These are phyloP conservation scores for Globisporangium perplexum DNA, from an alignment of 352 stramenopile species.

Conservation along the genomic window DNA sequence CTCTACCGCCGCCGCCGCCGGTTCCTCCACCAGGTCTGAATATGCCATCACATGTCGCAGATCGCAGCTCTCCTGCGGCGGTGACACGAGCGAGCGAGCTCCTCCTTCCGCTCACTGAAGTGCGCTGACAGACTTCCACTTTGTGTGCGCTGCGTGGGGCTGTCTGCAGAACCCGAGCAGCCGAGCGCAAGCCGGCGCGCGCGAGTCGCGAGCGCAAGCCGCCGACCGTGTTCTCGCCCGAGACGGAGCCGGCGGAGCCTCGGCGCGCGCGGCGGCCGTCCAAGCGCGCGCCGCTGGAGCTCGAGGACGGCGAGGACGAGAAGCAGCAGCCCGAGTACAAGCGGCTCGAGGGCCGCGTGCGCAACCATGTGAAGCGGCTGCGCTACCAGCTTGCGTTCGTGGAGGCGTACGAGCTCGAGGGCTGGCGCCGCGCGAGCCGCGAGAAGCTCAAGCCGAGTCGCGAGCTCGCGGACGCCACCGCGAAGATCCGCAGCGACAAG, in stretches of 20 bases:
- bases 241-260: background rate
- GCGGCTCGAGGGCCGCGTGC: conserved; percentile 9
- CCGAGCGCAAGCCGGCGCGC: background rate
- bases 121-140: no score
- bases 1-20: no score
- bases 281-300: background rate
- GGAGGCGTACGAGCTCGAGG: conserved; percentile 79
- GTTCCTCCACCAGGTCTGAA: background rate
- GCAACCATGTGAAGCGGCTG: conserved; percentile 27
- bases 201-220: conserved; percentile 13
- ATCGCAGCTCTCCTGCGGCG: background rate
- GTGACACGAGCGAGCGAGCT: no score
- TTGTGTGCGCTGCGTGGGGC: no score
- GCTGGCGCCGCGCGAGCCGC: conserved; percentile 66
- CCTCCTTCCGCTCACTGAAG: no score
- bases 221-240: conserved; percentile 18
- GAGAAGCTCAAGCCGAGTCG: conserved; percentile 82
- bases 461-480: conserved; percentile 43
- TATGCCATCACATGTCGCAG: background rate
- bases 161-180: background rate
- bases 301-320: background rate
- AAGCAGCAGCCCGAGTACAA: conserved; percentile 7
- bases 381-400: conserved; percentile 68
- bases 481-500: conserved; percentile 55
- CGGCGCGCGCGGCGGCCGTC: background rate